Evolutionary conservation across 768 basidiomycete genomes (phyloP), one percentile per base, ranked within the genome.

Genomic region (Clitopilus hobsonii): DNA sequence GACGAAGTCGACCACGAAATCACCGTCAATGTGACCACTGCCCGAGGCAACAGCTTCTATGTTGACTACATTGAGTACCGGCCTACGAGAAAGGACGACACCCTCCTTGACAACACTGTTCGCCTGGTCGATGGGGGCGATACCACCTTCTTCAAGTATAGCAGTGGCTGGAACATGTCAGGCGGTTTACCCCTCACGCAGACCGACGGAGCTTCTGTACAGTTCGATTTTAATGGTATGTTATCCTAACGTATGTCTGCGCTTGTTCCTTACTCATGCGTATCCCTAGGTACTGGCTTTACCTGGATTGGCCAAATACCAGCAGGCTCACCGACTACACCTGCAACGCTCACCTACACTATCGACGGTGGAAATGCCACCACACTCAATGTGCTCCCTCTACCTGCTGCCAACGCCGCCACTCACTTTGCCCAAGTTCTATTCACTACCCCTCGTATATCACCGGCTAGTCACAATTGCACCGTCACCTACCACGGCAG

Each of bases 11-110:
- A 61, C 4, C 72, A 74, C 52, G 55, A 50, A 5, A 49, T 72
- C 7, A 67, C 59, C 2, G 55, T 72, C 32, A 62, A 65, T 27
- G 67, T 65, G 14, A 56, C 55, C 18, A 36, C 24, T 13, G 29
- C 51, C 13, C 13, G 32, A 14, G 49, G 52, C 7, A 63, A 65
- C n/a, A 62, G 66, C 5, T 71, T 71, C 51, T 69, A 59, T 62
- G 54, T 69, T 22, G 69, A 71, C 27, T n/a, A 56, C 14, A 60
- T 71, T 22, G 53, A 61, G 11, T 70, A 71, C 26, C 52, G 61
- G 24, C 69, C 68, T 6, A 64, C 63, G 10, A 45, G 60, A 5
- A 56, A 51, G 11, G 49, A 58, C 7, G 26, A 58, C 8, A 32
- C 63, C 24, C 4, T n/a, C 8, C n/a, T 36, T 11, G 62, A 62